Conservation (phyloP, 192 early-diverging fungal species). For the Coemansia sp. region DNA sequence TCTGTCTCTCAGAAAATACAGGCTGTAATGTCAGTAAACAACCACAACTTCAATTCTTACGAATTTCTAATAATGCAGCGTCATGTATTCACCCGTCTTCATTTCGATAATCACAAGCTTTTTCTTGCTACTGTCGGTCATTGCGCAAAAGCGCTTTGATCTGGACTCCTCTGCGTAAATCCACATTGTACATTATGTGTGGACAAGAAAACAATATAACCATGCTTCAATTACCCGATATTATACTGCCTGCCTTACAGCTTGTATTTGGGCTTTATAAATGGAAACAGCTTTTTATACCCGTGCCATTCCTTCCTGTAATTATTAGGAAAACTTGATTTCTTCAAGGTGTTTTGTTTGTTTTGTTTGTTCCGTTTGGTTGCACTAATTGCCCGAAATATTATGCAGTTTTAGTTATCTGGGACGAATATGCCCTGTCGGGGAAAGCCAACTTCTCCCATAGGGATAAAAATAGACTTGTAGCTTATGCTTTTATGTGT, state of each 20-base stretch:
- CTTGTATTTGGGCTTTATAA: neutral
- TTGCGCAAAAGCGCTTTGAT: too few species aligned
- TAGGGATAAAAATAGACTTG: too few species aligned
- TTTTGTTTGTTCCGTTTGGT: neutral
- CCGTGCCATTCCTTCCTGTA: neutral
- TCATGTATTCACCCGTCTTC: too few species aligned
- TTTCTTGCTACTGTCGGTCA: too few species aligned
- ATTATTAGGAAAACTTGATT: neutral
- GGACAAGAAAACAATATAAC: neutral
- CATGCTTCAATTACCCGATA: neutral
- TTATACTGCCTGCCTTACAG: neutral
- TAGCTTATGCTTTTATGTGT: too few species aligned
- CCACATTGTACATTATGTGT: neutral
- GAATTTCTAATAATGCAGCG: too few species aligned
- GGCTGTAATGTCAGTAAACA: too few species aligned
- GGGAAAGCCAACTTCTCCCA: neutral
- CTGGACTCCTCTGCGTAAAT: too few species aligned
- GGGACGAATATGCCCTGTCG: neutral
- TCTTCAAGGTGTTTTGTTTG: neutral
- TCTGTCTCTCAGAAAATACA: too few species aligned
- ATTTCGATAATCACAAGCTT: too few species aligned
- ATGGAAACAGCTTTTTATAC: too few species aligned
- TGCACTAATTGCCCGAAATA: neutral
- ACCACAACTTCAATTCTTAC: too few species aligned
- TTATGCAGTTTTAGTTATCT: neutral